Conservation (phyloP, 345 rosid genomes). For the Eucalyptus tenuipes region DNA sequence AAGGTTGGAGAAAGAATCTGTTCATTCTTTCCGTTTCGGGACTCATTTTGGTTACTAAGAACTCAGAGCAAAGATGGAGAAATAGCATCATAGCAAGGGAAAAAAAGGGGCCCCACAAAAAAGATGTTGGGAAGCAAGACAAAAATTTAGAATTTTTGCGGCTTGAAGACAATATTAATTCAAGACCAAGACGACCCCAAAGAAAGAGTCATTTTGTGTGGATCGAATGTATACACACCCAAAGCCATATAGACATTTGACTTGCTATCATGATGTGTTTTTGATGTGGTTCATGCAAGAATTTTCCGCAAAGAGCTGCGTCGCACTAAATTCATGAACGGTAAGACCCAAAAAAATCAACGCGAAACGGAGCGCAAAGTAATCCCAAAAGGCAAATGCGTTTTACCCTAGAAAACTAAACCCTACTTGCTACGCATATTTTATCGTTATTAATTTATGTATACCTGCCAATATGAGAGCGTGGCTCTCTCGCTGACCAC, state of each 20-base stretch:
- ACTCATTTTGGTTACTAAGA: not conserved
- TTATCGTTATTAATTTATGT: not conserved
- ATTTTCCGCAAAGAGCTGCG: not conserved
- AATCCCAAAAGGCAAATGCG: not conserved
- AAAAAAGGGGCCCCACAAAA: not conserved
- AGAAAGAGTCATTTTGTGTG: not conserved
- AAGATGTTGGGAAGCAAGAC: not conserved
- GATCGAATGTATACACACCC: not conserved
- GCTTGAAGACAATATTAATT: not conserved
- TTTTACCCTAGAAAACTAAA: not conserved
- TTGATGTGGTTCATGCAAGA: not conserved
- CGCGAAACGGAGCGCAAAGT: not conserved
- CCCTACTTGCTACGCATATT: not conserved
- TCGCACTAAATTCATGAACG: not conserved
- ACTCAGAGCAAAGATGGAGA: not conserved
- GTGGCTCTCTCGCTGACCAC: conserved; percentile 65
- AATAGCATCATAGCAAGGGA: not conserved
- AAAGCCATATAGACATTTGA: not conserved
- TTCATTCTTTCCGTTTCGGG: not conserved
- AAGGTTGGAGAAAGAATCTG: not conserved
- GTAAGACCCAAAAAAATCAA: not conserved
- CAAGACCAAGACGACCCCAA: not conserved
- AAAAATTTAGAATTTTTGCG: not conserved
- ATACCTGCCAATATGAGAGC: conserved; percentile 85
- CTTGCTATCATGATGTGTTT: not conserved